A percentile compares a stretch with the other conserved stretches of the same genome.
These are phyloP conservation scores for Plasmopara muralis DNA, from an alignment of 352 stramenopile species.

Conservation along the genomic window DNA sequence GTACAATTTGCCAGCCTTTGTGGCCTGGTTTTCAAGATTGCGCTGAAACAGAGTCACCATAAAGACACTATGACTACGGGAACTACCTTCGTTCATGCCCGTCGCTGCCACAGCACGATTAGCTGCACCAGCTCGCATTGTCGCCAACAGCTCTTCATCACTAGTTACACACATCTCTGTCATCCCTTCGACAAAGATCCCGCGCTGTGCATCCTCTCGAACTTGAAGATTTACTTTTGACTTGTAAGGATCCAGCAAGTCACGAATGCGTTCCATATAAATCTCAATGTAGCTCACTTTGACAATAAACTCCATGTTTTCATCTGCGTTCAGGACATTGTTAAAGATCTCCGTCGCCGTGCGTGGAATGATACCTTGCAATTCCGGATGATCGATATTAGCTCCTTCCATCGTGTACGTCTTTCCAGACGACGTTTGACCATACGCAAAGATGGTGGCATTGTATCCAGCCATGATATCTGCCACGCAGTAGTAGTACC, in stretches of 20 bases:
- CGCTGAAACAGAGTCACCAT: slow-evolving; percentile 87
- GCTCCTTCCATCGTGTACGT: slow-evolving; percentile 37
- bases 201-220: slow-evolving; percentile 79
- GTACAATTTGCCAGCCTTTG: slow-evolving; percentile 87
- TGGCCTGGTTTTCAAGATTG: slow-evolving; percentile 82
- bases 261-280: slow-evolving; percentile 93
- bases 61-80: slow-evolving; percentile 88
- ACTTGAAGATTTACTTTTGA: slow-evolving; percentile 89
- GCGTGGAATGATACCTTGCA: slow-evolving; percentile 84
- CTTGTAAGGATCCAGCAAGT: slow-evolving; percentile 89
- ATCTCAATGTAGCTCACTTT: slow-evolving; percentile 95
- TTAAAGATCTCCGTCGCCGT: slow-evolving; percentile 86
- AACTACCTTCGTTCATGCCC: slow-evolving; percentile 92
- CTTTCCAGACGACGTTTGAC: slow-evolving; percentile 78
- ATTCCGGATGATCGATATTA: slow-evolving; percentile 78
- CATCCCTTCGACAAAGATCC: slow-evolving; percentile 92
- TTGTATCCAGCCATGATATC: slow-evolving; percentile 92
- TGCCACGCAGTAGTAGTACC: slow-evolving; percentile 14
- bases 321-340: slow-evolving; percentile 77
- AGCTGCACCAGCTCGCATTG: slow-evolving; percentile 72
- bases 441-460: slow-evolving; percentile 92
- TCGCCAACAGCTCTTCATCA: slow-evolving; percentile 80
- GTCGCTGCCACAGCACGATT: slow-evolving; percentile 87
- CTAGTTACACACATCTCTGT: slow-evolving; percentile 91
- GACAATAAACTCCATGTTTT: slow-evolving; percentile 91